phyloP scores from a whole-genome alignment of 371 early-diverging fungal species.

The Mucor velutinosus region DNA sequence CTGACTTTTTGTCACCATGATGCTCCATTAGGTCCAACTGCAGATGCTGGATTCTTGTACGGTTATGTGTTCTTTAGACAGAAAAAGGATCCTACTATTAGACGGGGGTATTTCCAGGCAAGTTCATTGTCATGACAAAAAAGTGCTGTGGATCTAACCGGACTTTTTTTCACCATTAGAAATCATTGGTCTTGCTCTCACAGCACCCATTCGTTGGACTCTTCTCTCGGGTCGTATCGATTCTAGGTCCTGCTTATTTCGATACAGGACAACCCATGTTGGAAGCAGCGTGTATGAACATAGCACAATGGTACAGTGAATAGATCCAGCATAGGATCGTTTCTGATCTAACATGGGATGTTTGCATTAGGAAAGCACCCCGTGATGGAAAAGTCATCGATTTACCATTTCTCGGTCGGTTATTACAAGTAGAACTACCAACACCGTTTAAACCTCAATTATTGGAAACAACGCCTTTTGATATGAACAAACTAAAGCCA shows the following conservation, averaged over 20 bases:
- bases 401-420: slow-evolving; percentile 76
- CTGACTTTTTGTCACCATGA: neutral
- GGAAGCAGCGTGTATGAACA: slow-evolving; percentile 82
- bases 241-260: slow-evolving; percentile 81
- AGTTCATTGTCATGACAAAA: neutral
- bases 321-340: neutral
- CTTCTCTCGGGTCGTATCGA: slow-evolving; percentile 73
- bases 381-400: slow-evolving; percentile 49
- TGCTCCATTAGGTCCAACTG: slow-evolving; percentile 52
- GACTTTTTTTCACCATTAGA: slow-evolving; percentile 45
- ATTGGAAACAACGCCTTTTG: slow-evolving; percentile 75
- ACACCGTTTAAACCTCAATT: slow-evolving; percentile 78
- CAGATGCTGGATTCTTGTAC: slow-evolving; percentile 78
- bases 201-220: slow-evolving; percentile 89
- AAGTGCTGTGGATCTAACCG: neutral
- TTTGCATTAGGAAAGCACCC: slow-evolving; percentile 28
- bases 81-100: slow-evolving; percentile 78
- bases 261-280: slow-evolving; percentile 78
- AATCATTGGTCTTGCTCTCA: slow-evolving; percentile 85
- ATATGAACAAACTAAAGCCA: slow-evolving; percentile 68
- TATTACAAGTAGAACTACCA: slow-evolving; percentile 76
- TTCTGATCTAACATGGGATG: neutral
- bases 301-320: slow-evolving; percentile 72
- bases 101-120: slow-evolving; percentile 91
- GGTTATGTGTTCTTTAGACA: slow-evolving; percentile 96